A percentile compares a stretch with the other conserved stretches of the same genome.
phyloP scores from a whole-genome alignment of 192 early-diverging fungal genomes.

The Rhizoclosmatium globosum region DNA sequence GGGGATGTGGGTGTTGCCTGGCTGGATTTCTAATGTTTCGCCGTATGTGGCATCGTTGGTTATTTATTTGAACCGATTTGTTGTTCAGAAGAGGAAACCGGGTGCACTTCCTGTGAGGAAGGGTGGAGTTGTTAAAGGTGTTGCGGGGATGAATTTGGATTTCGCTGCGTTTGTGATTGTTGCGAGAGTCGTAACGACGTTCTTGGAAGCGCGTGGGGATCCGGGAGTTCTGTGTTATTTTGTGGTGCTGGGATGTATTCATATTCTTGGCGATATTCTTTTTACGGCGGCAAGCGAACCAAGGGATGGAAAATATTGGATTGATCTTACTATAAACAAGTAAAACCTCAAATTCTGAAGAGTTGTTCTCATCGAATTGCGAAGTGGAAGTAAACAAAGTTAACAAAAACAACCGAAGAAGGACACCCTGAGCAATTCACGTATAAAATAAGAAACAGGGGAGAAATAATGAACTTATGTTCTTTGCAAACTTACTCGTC shows the following conservation, averaged over 20 bases:
- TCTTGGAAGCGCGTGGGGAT: constrained; percentile 5
- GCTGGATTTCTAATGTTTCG: background rate
- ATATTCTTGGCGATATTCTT: constrained; percentile 13
- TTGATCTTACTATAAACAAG: background rate
- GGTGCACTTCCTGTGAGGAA: background rate
- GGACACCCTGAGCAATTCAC: no score
- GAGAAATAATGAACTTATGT: no score
- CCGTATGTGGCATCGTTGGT: constrained; percentile 16
- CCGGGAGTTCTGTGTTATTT: constrained; percentile 14
- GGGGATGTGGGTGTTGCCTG: background rate
- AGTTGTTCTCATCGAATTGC: no score
- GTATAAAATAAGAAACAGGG: no score
- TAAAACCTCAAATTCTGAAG: no score
- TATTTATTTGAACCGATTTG: constrained; percentile 19
- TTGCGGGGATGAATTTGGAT: background rate
- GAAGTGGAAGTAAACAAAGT: no score
- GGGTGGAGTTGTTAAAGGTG: background rate
- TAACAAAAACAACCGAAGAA: no score
- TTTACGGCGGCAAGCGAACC: background rate
- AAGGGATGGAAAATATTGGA: background rate
- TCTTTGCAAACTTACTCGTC: no score
- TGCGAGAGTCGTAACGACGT: constrained; percentile 4
- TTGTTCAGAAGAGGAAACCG: background rate
- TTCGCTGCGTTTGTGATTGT: constrained; percentile 23
- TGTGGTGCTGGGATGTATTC: constrained; percentile 19